Conservation (phyloP, 2,329 filamentous ascomycete genomes). For the Bimuria novae-zelandiae region DNA sequence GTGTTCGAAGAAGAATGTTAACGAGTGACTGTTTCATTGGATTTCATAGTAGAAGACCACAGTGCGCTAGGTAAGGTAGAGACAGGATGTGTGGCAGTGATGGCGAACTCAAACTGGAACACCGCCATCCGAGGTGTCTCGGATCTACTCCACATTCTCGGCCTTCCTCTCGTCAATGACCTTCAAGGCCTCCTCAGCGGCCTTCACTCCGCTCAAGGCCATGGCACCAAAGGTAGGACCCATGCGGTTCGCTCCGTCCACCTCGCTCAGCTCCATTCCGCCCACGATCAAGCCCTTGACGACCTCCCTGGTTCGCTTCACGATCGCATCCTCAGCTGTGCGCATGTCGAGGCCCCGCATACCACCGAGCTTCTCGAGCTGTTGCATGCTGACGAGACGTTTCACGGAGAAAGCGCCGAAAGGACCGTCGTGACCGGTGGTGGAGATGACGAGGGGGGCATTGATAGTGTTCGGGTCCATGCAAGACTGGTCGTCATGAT, state of each 20-base stretch:
- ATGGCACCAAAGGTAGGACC: slow-evolving; percentile 89
- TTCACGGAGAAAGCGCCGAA: slow-evolving; percentile 93
- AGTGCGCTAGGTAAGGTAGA: no score
- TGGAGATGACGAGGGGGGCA: slow-evolving; percentile 83
- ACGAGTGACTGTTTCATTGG: no score
- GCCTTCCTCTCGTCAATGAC: slow-evolving; percentile 78
- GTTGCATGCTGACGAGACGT: slow-evolving; percentile 85
- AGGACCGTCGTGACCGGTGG: slow-evolving; percentile 87
- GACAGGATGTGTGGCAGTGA: no score
- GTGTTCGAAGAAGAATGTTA: no score
- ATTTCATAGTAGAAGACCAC: no score
- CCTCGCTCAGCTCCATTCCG: slow-evolving; percentile 90
- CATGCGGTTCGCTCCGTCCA: slow-evolving; percentile 92
- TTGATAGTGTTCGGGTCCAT: slow-evolving; percentile 99
- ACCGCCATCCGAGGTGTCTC: not conserved
- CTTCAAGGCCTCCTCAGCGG: slow-evolving; percentile 81
- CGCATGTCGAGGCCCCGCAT: slow-evolving; percentile 97
- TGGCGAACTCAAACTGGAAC: no score
- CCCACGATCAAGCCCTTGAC: slow-evolving; percentile 89
- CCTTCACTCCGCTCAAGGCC: slow-evolving; percentile 85
- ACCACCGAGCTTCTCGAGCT: slow-evolving; percentile 80
- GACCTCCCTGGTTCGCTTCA: slow-evolving; percentile 87
- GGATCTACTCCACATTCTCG: slow-evolving; percentile 66
- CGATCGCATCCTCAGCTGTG: slow-evolving; percentile 86
- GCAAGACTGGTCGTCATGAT: slow-evolving; percentile 78